These are phyloP conservation scores for Chimonanthus praecox DNA, from an alignment of 164 flowering plant genomes.

Conservation along the genomic window DNA sequence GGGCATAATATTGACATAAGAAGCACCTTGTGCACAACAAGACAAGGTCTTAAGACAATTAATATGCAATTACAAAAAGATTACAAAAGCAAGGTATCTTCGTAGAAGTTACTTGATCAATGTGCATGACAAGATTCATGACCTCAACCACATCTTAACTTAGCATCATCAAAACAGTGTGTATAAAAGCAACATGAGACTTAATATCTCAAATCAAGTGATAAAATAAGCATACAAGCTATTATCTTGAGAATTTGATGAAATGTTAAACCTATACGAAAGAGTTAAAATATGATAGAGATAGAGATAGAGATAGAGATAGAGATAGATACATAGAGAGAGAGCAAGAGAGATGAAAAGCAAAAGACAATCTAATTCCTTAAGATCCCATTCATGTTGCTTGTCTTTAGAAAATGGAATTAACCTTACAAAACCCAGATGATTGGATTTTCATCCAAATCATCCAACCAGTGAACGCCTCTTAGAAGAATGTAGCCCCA, in stretches of 20 bases:
- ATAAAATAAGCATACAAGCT: neutral
- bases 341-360: neutral
- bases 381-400: neutral
- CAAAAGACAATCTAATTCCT: no score
- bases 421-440: neutral
- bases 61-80: neutral
- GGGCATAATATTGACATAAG: no score
- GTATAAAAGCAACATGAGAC: neutral
- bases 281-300: no score
- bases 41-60: no score
- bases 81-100: neutral
- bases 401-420: neutral
- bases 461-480: neutral
- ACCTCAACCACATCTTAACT: neutral
- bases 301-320: no score
- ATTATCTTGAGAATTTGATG: neutral
- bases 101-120: neutral
- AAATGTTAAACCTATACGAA: no score
- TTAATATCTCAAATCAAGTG: neutral
- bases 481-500: neutral
- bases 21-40: no score
- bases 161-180: neutral
- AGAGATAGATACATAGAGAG: neutral
- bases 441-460: neutral
- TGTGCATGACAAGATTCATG: neutral